phyloP scores from a whole-genome alignment of 306 rosid species.

The Cicer chorassanicum region DNA sequence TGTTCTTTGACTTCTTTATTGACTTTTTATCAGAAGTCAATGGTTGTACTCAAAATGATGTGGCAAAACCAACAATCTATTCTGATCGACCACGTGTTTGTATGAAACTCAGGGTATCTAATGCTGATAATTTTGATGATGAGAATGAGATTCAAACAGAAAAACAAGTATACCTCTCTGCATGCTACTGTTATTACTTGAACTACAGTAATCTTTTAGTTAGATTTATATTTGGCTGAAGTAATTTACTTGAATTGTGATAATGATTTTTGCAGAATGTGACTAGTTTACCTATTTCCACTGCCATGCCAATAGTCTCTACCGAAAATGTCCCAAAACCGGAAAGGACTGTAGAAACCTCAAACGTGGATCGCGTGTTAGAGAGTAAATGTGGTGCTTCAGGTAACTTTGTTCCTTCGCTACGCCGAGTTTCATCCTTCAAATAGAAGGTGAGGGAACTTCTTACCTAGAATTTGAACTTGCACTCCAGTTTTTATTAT shows the following conservation, averaged over 20 bases:
- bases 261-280: slow-evolving; percentile 49
- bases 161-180: slow-evolving; percentile 51
- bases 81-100: slow-evolving; percentile 42
- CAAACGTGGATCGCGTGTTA: slow-evolving; percentile 31
- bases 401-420: slow-evolving; percentile 47
- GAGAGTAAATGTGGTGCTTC: slow-evolving; percentile 41
- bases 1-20: too few species aligned
- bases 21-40: slow-evolving; percentile 47
- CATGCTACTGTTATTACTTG: slow-evolving; percentile 1
- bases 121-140: slow-evolving; percentile 46
- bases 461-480: neutral
- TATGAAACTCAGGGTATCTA: slow-evolving; percentile 48
- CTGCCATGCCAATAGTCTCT: slow-evolving; percentile 33
- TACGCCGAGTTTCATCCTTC: slow-evolving; percentile 53
- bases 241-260: slow-evolving; percentile 5
- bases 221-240: slow-evolving; percentile 7
- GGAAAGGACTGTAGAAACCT: slow-evolving; percentile 27
- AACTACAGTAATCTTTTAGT: neutral
- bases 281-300: slow-evolving; percentile 46
- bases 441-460: slow-evolving; percentile 43
- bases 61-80: slow-evolving; percentile 39
- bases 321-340: slow-evolving; percentile 41
- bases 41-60: slow-evolving; percentile 37
- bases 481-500: neutral
- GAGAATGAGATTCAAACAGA: slow-evolving; percentile 41